Conservation (phyloP, 225 moss, liverwort and hornwort species). For the Bryum argenteum region DNA sequence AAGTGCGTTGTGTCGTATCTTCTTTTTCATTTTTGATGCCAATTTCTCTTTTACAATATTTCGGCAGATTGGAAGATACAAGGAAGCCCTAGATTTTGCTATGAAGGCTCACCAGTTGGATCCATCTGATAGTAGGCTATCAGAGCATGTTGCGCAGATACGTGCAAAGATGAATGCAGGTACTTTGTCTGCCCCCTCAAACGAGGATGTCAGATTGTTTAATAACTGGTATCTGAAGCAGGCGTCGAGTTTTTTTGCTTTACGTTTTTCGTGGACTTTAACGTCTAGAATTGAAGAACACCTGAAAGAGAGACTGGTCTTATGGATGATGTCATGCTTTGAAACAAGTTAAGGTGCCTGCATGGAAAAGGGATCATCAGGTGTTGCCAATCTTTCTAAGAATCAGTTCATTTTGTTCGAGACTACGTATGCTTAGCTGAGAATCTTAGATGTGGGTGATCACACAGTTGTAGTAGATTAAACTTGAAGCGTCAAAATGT, state of each 20-base stretch:
- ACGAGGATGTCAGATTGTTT: slow-evolving; percentile 7
- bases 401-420: not conserved
- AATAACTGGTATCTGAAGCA: not conserved
- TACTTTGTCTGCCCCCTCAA: slow-evolving; percentile 29
- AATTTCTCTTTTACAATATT: not conserved
- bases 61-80: slow-evolving; percentile 76
- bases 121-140: slow-evolving; percentile 70
- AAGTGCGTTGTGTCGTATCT: not conserved
- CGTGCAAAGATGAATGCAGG: slow-evolving; percentile 86
- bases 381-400: not conserved
- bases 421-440: not conserved
- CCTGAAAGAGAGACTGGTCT: not conserved
- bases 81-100: slow-evolving; percentile 87
- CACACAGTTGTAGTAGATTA: not conserved
- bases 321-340: not conserved
- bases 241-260: not conserved
- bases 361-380: slow-evolving; percentile 1
- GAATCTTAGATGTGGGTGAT: not conserved
- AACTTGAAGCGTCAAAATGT: not conserved
- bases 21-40: not conserved
- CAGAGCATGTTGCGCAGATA: slow-evolving; percentile 84
- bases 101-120: slow-evolving; percentile 86
- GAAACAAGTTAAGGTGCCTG: not conserved
- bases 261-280: not conserved
- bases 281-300: slow-evolving; percentile 4